Base-by-base conservation (phyloP, 352 stramenopile species). In the Pythium sukuiense region DNA sequence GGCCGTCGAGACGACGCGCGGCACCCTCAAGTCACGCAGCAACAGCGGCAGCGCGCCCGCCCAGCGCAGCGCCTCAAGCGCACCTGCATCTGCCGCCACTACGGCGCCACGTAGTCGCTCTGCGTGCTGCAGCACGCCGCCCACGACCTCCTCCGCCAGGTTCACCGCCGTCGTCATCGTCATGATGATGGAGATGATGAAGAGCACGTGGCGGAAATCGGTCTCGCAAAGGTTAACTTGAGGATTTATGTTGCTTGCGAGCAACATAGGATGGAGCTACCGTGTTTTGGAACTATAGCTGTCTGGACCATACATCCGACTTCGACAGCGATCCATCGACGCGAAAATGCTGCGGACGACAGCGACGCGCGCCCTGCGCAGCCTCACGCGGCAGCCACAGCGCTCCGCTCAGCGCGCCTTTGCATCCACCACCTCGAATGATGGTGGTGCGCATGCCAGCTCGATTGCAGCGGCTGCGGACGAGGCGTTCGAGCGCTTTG, bases 51-150 rank as follows among this genome's bases (percentile, higher is more conserved):
- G 63, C 39, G 83, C 78, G 2, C 83, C 83, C 0, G 81, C 52
- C 85, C 85, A 93, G 46, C 83, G 82, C 30, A 93, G 73, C 41
- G 72, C 70, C 70, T 93, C 85, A 14, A 88, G 20, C n/a, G 78
- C 71, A 4, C 85, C 80, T 4, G 65, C 70, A 43, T 93, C 85
- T 7, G 79, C 81, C 0, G 73, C 80, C 20, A 93, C 32, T 0
- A 88, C 59, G 20, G 69, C 70, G 32, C 76, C 74, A 27, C 80
- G 73, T 13, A 93, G 77, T 32, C 79, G 69, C 68, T 91, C 81
- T 0, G 81, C 77, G 39, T 76, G 72, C 46, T 87, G 73, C 55
- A 89, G 63, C 24, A 92, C 80, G 59, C 76, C 73, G 39, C 60
- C 59, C 52, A 90, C 46, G 54, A 88, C 62, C 65, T 92, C 81